Base-by-base conservation (phyloP, 192 early-diverging fungal genomes). In the Coemansia asiatica region DNA sequence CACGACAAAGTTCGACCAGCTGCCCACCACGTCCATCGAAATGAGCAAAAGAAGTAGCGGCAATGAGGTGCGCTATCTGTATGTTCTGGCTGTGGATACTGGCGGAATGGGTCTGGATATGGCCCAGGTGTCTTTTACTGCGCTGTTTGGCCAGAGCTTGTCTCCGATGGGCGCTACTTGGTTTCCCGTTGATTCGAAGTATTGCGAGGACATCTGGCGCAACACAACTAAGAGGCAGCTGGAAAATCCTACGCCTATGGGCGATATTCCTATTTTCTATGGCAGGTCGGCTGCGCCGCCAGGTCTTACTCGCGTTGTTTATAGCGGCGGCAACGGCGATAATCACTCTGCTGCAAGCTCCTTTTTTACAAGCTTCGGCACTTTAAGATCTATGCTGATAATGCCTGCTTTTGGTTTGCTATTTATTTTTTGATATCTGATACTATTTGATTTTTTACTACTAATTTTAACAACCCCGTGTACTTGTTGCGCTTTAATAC, bases 11-110 rank as follows among this genome's bases (percentile, higher is more conserved):
- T 76, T 76, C 23, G 64, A 63, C 0, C 68, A 65, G 56, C 57
- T 76, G 56, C 74, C 74, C 19, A 71, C 69, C 10, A 67, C 74
- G 28, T 38, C 61, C 7, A 19, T 53, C 0, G 50, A 22, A 0
- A 22, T 65, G 35, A 59, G 56, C 22, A 19, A 29, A 26, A 73
- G 61, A 40, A n/a, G n/a, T n/a, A 47, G 66, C 6, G 58, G 22
- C n/a, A 66, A 79, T 5, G 31, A 71, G 2, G 60, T 68, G 35
- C 68, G 74, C 50, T 82, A 55, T 28, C 47, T 78, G 6, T 72
- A 85, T 70, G 84, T 85, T 6, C 57, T 85, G 44, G 84, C 82
- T 16, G 82, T 85, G 8, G 84, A 85, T 40, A 75, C 76, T n/a
- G 84, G 84, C 12, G 84, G 84, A 10, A 59, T 61, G 15, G 84